phyloP scores from a whole-genome alignment of 148 eudicot species.

The Pouteria glomerata region DNA sequence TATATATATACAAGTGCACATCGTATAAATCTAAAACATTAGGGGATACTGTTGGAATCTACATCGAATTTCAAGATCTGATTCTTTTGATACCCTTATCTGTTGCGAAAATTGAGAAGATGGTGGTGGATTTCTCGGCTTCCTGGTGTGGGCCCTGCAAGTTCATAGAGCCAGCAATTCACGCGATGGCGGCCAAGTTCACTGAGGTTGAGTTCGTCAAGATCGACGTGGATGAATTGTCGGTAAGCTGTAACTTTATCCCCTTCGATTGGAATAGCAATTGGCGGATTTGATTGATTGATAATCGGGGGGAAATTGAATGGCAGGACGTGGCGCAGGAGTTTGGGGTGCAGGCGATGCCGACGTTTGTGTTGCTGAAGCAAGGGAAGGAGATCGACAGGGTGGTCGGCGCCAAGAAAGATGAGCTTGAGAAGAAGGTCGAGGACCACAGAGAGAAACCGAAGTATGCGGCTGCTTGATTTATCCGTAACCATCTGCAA shows the following conservation, averaged over 20 bases:
- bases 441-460: slow-evolving; percentile 53
- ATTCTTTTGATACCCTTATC: neutral
- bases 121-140: slow-evolving; percentile 92
- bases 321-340: slow-evolving; percentile 70
- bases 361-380: slow-evolving; percentile 70
- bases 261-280: neutral
- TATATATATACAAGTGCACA: no score
- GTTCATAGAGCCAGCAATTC: slow-evolving; percentile 69
- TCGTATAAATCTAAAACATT: no score
- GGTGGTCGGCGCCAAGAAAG: slow-evolving; percentile 79
- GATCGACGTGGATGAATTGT: slow-evolving; percentile 86
- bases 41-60: neutral
- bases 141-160: slow-evolving; percentile 93
- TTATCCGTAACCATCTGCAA: neutral
- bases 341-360: slow-evolving; percentile 82
- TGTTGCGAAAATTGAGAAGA: slow-evolving; percentile 25
- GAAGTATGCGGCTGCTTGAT: slow-evolving; percentile 45
- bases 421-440: slow-evolving; percentile 79
- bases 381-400: slow-evolving; percentile 76
- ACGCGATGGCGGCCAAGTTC: slow-evolving; percentile 49
- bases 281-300: neutral
- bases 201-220: slow-evolving; percentile 72
- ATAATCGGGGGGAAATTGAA: neutral
- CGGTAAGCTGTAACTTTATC: slow-evolving; percentile 29
- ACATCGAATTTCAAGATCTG: neutral